Evolutionary conservation across 1,284 basidiomycete species (phyloP).

Genomic region (Peniophora sp.): DNA sequence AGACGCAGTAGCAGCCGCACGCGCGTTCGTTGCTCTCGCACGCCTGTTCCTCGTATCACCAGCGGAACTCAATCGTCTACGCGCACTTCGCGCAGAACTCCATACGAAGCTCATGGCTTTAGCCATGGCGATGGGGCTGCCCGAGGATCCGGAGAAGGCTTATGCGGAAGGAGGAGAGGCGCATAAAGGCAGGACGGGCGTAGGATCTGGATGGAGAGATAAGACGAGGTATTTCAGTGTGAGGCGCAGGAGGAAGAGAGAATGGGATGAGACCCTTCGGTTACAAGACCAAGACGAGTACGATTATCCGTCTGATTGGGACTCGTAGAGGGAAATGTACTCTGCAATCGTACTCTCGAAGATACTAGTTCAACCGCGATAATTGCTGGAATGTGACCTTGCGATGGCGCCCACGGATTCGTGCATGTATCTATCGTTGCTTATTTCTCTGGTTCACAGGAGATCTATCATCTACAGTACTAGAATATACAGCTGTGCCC

Average conservation of each 20-base stretch:
- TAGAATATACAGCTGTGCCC: too few relatives aligned
- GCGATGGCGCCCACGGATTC: too few relatives aligned
- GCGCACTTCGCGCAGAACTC: conserved; percentile 44
- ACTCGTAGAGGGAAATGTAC: conserved; percentile 3
- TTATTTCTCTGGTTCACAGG: too few relatives aligned
- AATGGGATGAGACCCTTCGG: conserved; percentile 80
- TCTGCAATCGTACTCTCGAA: too few relatives aligned
- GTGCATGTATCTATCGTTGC: too few relatives aligned
- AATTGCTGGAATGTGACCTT: too few relatives aligned
- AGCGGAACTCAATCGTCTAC: conserved; percentile 42
- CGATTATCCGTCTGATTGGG: conserved; percentile 55
- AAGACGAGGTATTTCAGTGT: conserved; percentile 72
- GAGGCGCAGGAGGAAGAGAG: conserved; percentile 68
- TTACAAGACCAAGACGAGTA: conserved; percentile 79
- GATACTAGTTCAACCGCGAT: too few relatives aligned
- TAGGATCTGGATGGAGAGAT: conserved; percentile 44
- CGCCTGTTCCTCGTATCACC: conserved; percentile 62
- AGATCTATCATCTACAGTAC: too few relatives aligned
- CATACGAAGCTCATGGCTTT: conserved; percentile 57
- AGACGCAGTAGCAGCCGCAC: conserved; percentile 69
- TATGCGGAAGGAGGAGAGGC: conserved; percentile 52
- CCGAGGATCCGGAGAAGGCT: conserved; percentile 51
- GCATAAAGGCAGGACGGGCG: conserved; percentile 60
- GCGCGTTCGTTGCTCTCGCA: conserved; percentile 57
- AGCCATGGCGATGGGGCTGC: conserved; percentile 57